Percentiles rank a stretch among this genome's conserved stretches.
These are phyloP conservation scores for Candida nanaspora DNA, from an alignment of 805 yeast genomes.

Conservation along the genomic window DNA sequence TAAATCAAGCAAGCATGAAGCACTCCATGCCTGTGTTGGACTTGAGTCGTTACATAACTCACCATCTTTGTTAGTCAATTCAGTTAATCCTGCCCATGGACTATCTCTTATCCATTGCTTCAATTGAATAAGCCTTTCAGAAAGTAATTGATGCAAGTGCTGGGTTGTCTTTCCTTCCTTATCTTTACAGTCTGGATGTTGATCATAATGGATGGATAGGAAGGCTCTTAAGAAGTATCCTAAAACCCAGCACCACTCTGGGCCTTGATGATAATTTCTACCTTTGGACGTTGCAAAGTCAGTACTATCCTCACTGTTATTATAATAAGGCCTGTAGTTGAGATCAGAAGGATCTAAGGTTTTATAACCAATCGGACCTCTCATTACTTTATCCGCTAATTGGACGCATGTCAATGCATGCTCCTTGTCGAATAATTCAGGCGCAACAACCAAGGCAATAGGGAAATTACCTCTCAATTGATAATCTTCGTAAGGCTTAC, in stretches of 20 bases:
- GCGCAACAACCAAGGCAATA: slow-evolving; percentile 91
- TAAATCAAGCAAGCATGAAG: slow-evolving; percentile 77
- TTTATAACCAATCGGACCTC: slow-evolving; percentile 89
- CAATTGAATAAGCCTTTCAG: slow-evolving; percentile 56
- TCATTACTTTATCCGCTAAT: slow-evolving; percentile 61
- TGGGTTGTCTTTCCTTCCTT: slow-evolving; percentile 34
- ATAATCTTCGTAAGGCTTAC: slow-evolving; percentile 89
- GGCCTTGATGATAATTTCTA: slow-evolving; percentile 96
- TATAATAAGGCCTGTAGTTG: slow-evolving; percentile 87
- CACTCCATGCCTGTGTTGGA: slow-evolving; percentile 97
- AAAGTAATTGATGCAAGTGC: slow-evolving; percentile 50
- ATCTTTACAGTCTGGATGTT: slow-evolving; percentile 28
- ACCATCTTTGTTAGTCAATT: slow-evolving; percentile 86
- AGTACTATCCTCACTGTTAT: slow-evolving; percentile 68
- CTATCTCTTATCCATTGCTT: slow-evolving; percentile 65
- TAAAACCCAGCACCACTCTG: slow-evolving; percentile 94
- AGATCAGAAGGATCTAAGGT: slow-evolving; percentile 90
- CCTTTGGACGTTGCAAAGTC: slow-evolving; percentile 95
- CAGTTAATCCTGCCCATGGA: slow-evolving; percentile 92
- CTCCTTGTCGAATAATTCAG: slow-evolving; percentile 68
- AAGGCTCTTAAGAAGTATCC: slow-evolving; percentile 87
- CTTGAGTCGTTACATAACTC: slow-evolving; percentile 76
- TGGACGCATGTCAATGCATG: slow-evolving; percentile 60
- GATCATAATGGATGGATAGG: slow-evolving; percentile 40
- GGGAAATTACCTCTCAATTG: slow-evolving; percentile 90